Base-by-base conservation (phyloP, 139 green algal genomes). In the Closterium sp. region DNA sequence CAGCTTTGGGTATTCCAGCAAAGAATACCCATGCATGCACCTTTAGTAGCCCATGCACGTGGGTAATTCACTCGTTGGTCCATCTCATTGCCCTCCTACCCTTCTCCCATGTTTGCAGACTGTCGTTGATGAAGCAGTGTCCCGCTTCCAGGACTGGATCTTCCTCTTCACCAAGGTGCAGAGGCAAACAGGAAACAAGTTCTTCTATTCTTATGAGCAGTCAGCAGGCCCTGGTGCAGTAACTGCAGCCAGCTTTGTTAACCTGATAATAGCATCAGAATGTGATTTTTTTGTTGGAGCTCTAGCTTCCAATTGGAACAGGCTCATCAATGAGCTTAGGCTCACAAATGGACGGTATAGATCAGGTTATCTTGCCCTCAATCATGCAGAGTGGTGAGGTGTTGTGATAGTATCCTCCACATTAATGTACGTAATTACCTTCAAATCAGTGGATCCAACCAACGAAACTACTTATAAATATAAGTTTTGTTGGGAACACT, bases 271-370 rank as follows among this genome's bases (percentile, higher is more conserved):
- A n/a, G 79, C 90, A n/a, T 31, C 84, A 29, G 88, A 93, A 29
- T 70, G 32, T 29, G 85, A 93, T 73, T 85, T 50, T 28, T 93
- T 93, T 21, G 17, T 93, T 84, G 84, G 79, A 29, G 27, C 90
- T 29, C 27, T 93, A 28, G 90, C 32, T 30, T 93, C 90, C 87
- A 93, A 70, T n/a, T 93, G 86, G 31, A 88, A 85, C 19, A n/a
- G 32, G 42, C 42, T 93, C 24, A 92, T 93, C n/a, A 85, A 93
- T 30, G 85, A 93, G 24, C 85, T 93, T 7, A 62, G 90, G 31
- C 32, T 70, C 28, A 93, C 90, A 45, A 93, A 93, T 85, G 90
- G 90, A 30, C 31, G 90, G 19, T 79, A 45, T 24, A 13, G 62
- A 79, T 79, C 62, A 24, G 62, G 62, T 79, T 79, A 79, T 79